Percentiles rank a stretch among this genome's conserved stretches.
Conservation (phyloP, 345 rosid genomes). For the Rhizophora mangle region DNA sequence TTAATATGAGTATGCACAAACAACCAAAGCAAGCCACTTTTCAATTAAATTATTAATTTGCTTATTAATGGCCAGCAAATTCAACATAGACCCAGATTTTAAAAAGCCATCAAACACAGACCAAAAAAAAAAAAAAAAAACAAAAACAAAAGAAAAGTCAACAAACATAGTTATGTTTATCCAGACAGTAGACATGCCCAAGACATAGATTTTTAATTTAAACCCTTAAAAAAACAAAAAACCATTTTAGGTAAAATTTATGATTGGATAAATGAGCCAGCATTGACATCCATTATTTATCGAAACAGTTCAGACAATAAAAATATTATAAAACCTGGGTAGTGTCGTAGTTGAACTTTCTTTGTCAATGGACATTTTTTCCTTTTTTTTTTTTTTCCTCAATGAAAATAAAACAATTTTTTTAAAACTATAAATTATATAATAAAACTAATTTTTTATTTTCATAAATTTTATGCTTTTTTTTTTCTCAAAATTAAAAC, state of each 20-base stretch:
- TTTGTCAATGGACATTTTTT: background rate
- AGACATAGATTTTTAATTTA: background rate
- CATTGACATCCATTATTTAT: constrained; percentile 10
- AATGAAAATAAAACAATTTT: background rate
- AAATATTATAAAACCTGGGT: background rate
- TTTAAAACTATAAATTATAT: too few relatives aligned
- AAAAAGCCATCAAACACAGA: too few relatives aligned
- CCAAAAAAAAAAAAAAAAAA: too few relatives aligned
- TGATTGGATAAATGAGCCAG: constrained; percentile 14
- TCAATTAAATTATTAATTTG: too few relatives aligned
- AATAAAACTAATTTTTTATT: too few relatives aligned
- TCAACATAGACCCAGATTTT: too few relatives aligned
- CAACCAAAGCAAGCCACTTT: too few relatives aligned
- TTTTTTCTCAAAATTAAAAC: too few relatives aligned
- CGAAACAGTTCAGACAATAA: background rate
- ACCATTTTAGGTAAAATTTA: background rate
- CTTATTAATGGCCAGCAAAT: too few relatives aligned
- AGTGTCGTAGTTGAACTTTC: constrained; percentile 24
- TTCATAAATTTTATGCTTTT: too few relatives aligned
- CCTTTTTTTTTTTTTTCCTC: background rate
- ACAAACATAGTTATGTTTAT: background rate
- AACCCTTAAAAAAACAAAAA: background rate
- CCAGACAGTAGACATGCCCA: background rate
- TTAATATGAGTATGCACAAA: too few relatives aligned
- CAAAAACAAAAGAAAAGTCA: too few relatives aligned